phyloP scores from a whole-genome alignment of 2,329 filamentous ascomycete genomes.

The Trichoderma sp. region DNA sequence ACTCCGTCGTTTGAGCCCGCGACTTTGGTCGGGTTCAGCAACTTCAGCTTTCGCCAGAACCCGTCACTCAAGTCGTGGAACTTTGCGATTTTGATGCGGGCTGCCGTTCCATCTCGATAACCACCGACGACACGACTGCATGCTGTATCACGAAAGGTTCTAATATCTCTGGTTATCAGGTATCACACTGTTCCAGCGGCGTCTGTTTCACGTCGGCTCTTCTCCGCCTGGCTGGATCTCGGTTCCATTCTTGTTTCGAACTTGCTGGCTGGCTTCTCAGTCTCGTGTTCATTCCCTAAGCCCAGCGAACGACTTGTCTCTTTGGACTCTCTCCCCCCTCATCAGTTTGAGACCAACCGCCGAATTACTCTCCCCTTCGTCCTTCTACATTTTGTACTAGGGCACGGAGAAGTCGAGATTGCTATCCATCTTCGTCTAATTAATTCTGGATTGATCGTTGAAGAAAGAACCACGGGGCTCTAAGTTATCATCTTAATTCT shows the following conservation, averaged over 20 bases:
- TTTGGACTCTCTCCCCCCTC: not conserved
- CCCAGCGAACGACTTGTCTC: not conserved
- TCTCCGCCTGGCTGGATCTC: constrained; percentile 8
- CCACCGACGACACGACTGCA: constrained; percentile 46
- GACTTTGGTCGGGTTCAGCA: constrained; percentile 21
- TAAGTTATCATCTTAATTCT: not conserved
- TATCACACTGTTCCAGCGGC: constrained; percentile 49
- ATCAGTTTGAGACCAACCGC: not conserved
- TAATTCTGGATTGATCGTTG: not conserved
- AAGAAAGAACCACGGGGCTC: not conserved
- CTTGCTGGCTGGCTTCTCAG: constrained; percentile 3
- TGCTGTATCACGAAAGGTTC: constrained; percentile 48
- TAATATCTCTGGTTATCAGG: constrained; percentile 44
- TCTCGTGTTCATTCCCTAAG: not conserved
- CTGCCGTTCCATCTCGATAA: constrained; percentile 44
- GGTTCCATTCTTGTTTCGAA: constrained; percentile 10
- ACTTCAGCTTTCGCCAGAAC: constrained; percentile 23
- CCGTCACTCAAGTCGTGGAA: constrained; percentile 33
- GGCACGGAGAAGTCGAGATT: not conserved
- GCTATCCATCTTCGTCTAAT: not conserved
- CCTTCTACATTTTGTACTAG: not conserved
- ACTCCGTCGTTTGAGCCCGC: constrained; percentile 27
- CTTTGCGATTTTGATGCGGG: constrained; percentile 41
- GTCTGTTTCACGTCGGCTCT: constrained; percentile 47
- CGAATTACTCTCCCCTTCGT: not conserved